These are phyloP conservation scores for Pichia sp. DNA, from an alignment of 1,139 yeast species.

Conservation along the genomic window DNA sequence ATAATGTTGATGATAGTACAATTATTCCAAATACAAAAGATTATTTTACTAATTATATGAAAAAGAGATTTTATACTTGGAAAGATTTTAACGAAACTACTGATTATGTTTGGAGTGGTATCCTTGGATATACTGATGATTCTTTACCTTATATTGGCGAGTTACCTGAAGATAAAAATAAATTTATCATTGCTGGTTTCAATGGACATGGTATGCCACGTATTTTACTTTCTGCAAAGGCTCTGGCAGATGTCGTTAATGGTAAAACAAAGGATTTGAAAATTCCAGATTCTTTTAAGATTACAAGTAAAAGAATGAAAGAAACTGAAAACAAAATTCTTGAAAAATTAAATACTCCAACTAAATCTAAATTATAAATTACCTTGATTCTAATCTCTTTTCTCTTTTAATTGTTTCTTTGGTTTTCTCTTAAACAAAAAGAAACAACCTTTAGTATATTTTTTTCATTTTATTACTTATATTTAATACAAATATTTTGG, in stretches of 20 bases:
- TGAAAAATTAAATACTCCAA: constrained; percentile 12
- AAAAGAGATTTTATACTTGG: constrained; percentile 24
- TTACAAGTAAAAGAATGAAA: constrained; percentile 18
- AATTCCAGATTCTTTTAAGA: constrained; percentile 19
- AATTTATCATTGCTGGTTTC: constrained; percentile 28
- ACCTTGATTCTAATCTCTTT: not conserved
- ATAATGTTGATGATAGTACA: constrained; percentile 25
- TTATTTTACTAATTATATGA: constrained; percentile 24
- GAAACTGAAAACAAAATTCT: constrained; percentile 15
- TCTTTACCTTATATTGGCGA: constrained; percentile 27
- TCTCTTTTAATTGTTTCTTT: no score
- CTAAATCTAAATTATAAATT: not conserved
- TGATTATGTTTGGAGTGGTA: constrained; percentile 25
- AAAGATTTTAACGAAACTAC: constrained; percentile 14
- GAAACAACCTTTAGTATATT: not conserved
- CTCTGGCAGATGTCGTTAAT: constrained; percentile 19
- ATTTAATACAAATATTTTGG: constrained; percentile 4
- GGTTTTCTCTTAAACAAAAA: no score
- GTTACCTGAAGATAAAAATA: constrained; percentile 18
- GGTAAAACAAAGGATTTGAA: constrained; percentile 10
- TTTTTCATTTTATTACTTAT: not conserved
- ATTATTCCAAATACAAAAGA: constrained; percentile 18
- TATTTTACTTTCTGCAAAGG: constrained; percentile 22
- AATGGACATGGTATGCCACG: constrained; percentile 31
- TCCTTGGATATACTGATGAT: constrained; percentile 27